Conservation (phyloP, 2,329 filamentous ascomycete species). For the Piedraia hortae region DNA sequence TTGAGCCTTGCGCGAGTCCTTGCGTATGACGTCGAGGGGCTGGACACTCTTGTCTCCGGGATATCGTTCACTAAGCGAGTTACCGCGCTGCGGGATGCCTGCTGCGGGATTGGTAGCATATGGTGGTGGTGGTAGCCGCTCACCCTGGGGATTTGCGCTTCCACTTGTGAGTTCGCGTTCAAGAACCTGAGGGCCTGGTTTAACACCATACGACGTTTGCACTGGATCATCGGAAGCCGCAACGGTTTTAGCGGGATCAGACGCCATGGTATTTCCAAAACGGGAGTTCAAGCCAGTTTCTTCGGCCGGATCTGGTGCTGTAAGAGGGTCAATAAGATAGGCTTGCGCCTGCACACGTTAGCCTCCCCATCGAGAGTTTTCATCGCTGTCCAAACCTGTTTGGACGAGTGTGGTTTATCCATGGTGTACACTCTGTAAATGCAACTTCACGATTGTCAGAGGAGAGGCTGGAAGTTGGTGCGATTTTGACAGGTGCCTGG, state of each 20-base stretch:
- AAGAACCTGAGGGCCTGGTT: conserved; percentile 1
- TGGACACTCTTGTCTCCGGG: conserved; percentile 36
- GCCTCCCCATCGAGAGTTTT: too few species aligned
- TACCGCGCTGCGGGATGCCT: conserved; percentile 15
- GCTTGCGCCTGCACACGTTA: conserved; percentile 16
- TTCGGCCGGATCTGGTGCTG: conserved; percentile 36
- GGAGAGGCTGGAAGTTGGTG: too few species aligned
- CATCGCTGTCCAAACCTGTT: too few species aligned
- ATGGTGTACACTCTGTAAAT: too few species aligned
- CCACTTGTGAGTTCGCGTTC: conserved; percentile 3
- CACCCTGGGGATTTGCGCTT: too few species aligned
- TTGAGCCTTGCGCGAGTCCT: conserved; percentile 36
- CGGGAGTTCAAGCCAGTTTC: conserved; percentile 37
- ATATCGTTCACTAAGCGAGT: conserved; percentile 30
- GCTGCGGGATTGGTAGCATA: conserved; percentile 3
- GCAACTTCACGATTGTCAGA: too few species aligned
- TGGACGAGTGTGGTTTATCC: too few species aligned
- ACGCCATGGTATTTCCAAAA: conserved; percentile 21
- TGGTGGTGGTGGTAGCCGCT: conserved; percentile 6
- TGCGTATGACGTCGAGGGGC: conserved; percentile 37
- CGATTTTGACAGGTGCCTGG: too few species aligned
- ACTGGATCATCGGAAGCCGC: conserved; percentile 22
- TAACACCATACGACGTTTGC: conserved; percentile 15
- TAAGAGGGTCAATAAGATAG: conserved; percentile 42
- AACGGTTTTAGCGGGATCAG: too few species aligned